phyloP scores from a whole-genome alignment of 306 rosid species.

The Delonix regia region DNA sequence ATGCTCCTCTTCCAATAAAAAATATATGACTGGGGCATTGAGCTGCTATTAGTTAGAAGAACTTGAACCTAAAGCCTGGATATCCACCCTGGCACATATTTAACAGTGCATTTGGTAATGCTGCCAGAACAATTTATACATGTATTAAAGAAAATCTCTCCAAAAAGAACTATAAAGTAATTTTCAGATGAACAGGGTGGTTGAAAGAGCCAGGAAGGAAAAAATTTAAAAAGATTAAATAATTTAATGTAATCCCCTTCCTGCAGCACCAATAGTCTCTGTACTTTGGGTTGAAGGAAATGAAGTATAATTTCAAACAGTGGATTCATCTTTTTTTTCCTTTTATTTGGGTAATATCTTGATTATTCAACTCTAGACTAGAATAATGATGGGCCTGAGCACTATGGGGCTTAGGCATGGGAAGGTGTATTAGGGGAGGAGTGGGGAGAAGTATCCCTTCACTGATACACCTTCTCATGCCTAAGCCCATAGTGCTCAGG shows the following conservation, averaged over 20 bases:
- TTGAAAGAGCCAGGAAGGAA: neutral
- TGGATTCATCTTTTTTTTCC: neutral
- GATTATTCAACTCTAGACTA: neutral
- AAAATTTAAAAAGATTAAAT: neutral
- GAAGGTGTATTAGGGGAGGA: no score
- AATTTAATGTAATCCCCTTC: neutral
- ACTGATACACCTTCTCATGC: no score
- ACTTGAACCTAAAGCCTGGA: constrained; percentile 22
- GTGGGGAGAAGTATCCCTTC: no score
- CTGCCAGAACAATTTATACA: neutral
- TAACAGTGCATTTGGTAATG: constrained; percentile 1
- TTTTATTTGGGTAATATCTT: neutral
- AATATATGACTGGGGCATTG: constrained; percentile 4
- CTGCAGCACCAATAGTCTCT: neutral
- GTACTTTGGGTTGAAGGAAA: neutral
- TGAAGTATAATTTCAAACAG: neutral
- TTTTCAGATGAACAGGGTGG: neutral
- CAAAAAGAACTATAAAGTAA: neutral
- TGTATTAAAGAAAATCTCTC: neutral
- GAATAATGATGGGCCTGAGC: no score
- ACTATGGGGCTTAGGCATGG: no score
- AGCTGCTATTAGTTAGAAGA: constrained; percentile 22
- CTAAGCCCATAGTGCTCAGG: no score
- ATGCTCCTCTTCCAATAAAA: constrained; percentile 4
- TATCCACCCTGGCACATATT: constrained; percentile 9